Evolutionary conservation across 768 basidiomycete species (phyloP), one percentile per base, ranked within the genome.

Genomic region (Boletellus emodensis): DNA sequence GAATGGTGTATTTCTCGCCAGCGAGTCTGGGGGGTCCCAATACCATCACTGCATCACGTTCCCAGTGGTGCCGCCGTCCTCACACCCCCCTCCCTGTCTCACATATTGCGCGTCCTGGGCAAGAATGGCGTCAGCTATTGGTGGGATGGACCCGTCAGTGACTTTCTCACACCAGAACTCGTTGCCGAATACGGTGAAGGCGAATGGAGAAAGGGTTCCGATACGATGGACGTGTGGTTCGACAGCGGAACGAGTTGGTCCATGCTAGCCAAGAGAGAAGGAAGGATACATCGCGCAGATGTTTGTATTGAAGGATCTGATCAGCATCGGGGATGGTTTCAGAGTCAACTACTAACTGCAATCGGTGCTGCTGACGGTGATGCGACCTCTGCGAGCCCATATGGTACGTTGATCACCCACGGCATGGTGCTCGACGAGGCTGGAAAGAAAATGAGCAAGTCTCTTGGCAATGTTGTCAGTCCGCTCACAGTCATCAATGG

Each of bases 1-100:
- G 95, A 99, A 71, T 99, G 95, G 95, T 99, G 95, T 62, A 97
- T 99, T 49, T 98, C 95, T 36, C 86, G 95, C 6, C 95, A 99
- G 63, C 86, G 95, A 28, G 87, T 89, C 17, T 99, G 95, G 95
- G 95, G 95, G 17, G 90, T 96, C 1, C 95, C 95, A 5, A 97
- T 99, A 52, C 95, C 94, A 3, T 85, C 90, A 3, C 71, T 99
- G 2, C 79, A 92, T 61, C 82, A 87, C 61, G 64, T 75, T 6
- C 71, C 75, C 11, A 82, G 82, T 9, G 83, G 82, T 48, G 71
- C 74, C 28, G 80, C 87, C 5, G 67, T 90, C 39, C 82, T 97
- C 44, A 79, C 83, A 48, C 54, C 74, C 1, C 72, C 74, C 6
- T 84, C 84, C 2, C 72, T 98, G 24, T 72, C 80, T 13, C 84